Base-by-base conservation (phyloP, 352 stramenopile genomes). In the Pythium rhizo-oryzae region DNA sequence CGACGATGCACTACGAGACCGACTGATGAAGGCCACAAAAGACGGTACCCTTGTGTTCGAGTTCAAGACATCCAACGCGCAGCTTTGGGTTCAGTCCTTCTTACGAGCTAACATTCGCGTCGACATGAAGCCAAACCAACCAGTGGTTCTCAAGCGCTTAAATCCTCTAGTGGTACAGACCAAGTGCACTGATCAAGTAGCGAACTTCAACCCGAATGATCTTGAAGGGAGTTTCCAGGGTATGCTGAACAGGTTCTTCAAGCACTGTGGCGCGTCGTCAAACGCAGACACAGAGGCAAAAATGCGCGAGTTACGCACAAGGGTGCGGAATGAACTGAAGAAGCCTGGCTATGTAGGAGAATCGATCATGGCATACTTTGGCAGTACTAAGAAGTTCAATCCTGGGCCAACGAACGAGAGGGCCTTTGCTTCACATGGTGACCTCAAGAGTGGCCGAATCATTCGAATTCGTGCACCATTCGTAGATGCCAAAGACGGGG, bases 211-310 rank as follows among this genome's bases (percentile, higher is more conserved):
- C 52, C 73, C 79, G 12, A 73, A 74, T 12, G 82, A 92, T 44
- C 76, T 91, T n/a, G 82, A 92, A 63, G 82, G 80, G 11, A 91
- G 80, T 39, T 92, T 91, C 41, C 82, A 91, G 47, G 72, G 83
- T 3, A 63, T 92, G 43, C 71, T 92, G 1, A 92, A 92, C 57
- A 74, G 72, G 0, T 79, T 90, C 35, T 92, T 89, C 41, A 37
- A 46, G 1, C 84, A 92, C 39, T 69, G 86, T 39, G 69, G 72
- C 11, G 65, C 74, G 4, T 65, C 65, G 0, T 81, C 79, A 3
- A 61, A 79, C 19, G 44, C 76, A 30, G 74, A 87, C 4, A 68
- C 86, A 28, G 82, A 88, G 19, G 70, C 80, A 12, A 75, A 78
- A 37, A 65, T 78, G 59, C 78, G 71, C 0, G 67, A 78, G 16